These are phyloP conservation scores for Botrytis deweyae DNA, from an alignment of 2,329 filamentous ascomycete genomes.

Conservation along the genomic window DNA sequence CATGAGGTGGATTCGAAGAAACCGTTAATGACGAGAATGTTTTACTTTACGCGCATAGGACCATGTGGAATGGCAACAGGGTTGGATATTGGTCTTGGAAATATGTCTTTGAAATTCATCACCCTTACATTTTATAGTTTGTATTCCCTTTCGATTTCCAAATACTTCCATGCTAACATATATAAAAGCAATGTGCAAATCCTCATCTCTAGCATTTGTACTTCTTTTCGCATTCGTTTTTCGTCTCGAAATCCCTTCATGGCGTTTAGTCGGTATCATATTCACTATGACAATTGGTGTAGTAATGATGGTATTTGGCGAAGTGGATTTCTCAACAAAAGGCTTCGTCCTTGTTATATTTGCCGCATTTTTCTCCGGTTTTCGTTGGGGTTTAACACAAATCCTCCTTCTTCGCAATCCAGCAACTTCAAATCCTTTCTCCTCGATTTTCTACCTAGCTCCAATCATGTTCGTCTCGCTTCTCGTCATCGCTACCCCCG, in stretches of 20 bases:
- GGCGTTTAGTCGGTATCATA: conserved; percentile 84
- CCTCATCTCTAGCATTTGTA: conserved; percentile 91
- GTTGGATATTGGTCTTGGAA: conserved; percentile 92
- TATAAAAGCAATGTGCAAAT: conserved; percentile 87
- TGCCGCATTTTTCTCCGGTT: conserved; percentile 91
- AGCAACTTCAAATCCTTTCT: conserved; percentile 93
- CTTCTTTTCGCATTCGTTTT: conserved; percentile 94
- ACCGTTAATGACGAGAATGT: conserved; percentile 79
- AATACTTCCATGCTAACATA: conserved; percentile 23
- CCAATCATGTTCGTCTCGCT: conserved; percentile 92
- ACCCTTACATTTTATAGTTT: conserved; percentile 92
- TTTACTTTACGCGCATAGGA: conserved; percentile 88
- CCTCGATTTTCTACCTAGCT: conserved; percentile 95
- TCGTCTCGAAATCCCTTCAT: conserved; percentile 82
- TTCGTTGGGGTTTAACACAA: conserved; percentile 98
- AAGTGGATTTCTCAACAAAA: conserved; percentile 81
- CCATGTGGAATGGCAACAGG: conserved; percentile 92
- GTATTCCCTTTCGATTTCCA: conserved; percentile 36
- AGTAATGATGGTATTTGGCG: conserved; percentile 96
- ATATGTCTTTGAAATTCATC: conserved; percentile 94
- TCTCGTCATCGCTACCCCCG: conserved; percentile 75
- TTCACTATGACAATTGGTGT: conserved; percentile 89
- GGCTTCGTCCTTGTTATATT: conserved; percentile 92
- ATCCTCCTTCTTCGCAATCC: conserved; percentile 92
- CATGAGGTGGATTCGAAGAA: conserved; percentile 38